phyloP scores from a whole-genome alignment of 768 basidiomycete species.

The Suillus lakei region DNA sequence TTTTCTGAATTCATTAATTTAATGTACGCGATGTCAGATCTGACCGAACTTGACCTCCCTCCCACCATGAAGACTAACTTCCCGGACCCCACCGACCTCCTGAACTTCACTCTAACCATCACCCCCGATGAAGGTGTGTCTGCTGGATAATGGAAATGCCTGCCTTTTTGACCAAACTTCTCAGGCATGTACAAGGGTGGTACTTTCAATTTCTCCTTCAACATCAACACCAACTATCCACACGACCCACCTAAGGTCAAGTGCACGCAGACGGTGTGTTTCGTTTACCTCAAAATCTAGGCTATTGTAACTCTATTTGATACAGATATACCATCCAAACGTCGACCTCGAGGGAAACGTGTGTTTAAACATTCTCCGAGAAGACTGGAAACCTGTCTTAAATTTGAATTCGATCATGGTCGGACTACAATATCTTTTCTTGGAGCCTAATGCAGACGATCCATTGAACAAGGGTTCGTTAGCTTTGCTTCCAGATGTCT shows the following conservation, averaged over 20 bases:
- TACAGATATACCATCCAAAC: constrained; percentile 97
- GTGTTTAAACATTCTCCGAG: constrained; percentile 96
- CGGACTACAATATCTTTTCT: constrained; percentile 95
- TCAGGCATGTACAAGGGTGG: constrained; percentile 99
- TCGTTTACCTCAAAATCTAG: constrained; percentile 3
- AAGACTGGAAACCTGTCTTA: constrained; percentile 99
- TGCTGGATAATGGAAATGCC: not conserved
- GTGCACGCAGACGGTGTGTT: constrained; percentile 86
- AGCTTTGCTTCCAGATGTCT: not conserved
- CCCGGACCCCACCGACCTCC: constrained; percentile 90
- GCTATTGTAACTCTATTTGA: constrained; percentile 11
- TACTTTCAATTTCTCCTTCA: constrained; percentile 90
- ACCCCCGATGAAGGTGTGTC: constrained; percentile 92
- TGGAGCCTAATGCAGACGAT: constrained; percentile 98
- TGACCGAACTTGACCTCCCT: constrained; percentile 96
- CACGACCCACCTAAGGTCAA: constrained; percentile 99
- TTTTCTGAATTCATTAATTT: not conserved
- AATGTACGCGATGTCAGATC: constrained; percentile 53
- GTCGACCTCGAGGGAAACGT: constrained; percentile 98
- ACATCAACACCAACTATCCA: constrained; percentile 97
- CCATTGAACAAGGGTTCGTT: constrained; percentile 95
- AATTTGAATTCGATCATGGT: constrained; percentile 99
- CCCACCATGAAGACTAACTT: constrained; percentile 96
- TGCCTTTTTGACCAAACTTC: not conserved
- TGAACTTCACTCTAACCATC: constrained; percentile 96